Conservation (phyloP, 2,329 filamentous ascomycete species). For the Ramularia collo-cygni region DNA sequence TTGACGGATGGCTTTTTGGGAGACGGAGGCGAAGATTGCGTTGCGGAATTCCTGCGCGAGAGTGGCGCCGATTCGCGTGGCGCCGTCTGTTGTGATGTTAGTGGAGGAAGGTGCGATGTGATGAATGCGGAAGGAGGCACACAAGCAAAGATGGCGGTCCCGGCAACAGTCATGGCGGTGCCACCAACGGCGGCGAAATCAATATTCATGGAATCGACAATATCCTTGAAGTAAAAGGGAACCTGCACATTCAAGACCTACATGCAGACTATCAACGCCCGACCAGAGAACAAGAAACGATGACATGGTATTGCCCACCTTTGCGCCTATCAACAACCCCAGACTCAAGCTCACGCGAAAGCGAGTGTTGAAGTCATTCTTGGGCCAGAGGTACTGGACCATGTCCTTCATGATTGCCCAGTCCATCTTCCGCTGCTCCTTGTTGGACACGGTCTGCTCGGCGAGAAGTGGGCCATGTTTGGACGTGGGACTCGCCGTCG, state of each 20-base stretch:
- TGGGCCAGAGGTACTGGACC: conserved; percentile 93
- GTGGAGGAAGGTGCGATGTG: too few species aligned
- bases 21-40: conserved; percentile 92
- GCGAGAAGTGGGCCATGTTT: conserved; percentile 54
- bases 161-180: conserved; percentile 80
- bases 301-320: conserved; percentile 44
- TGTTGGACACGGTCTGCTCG: conserved; percentile 59
- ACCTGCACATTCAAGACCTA: conserved; percentile 88
- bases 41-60: conserved; percentile 91
- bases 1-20: conserved; percentile 88
- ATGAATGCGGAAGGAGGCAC: neutral
- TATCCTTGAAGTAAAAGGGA: conserved; percentile 97
- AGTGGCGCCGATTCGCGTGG: conserved; percentile 79
- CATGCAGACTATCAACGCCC: conserved; percentile 30
- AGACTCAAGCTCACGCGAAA: conserved; percentile 81
- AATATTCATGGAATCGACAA: conserved; percentile 96
- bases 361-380: conserved; percentile 73
- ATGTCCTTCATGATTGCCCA: conserved; percentile 99
- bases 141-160: conserved; percentile 77
- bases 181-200: conserved; percentile 83
- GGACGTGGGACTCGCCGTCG: conserved; percentile 24
- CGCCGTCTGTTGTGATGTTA: conserved; percentile 53
- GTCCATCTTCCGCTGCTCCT: conserved; percentile 91
- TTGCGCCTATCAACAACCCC: conserved; percentile 75
- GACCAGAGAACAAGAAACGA: conserved; percentile 8